phyloP scores from a whole-genome alignment of 164 flowering plant genomes.

The Annona cherimola region DNA sequence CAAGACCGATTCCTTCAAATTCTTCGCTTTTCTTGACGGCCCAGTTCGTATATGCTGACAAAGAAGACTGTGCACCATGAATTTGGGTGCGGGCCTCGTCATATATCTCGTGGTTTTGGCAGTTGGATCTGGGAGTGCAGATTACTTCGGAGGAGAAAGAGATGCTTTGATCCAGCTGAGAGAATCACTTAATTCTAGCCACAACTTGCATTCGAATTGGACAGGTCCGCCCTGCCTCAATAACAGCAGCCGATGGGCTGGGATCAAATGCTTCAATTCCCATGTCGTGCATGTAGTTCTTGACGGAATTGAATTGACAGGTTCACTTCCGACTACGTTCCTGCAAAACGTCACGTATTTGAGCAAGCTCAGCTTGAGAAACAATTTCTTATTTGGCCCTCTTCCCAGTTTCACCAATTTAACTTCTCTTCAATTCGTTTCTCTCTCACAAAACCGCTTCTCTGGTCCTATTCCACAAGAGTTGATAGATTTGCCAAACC shows the following conservation, averaged over 20 bases:
- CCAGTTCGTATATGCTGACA: neutral
- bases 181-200: constrained; percentile 9
- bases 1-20: neutral
- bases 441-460: constrained; percentile 10
- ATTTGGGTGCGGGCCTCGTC: neutral
- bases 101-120: neutral
- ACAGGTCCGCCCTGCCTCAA: constrained; percentile 14
- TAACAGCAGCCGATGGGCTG: constrained; percentile 13
- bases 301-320: constrained; percentile 12
- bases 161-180: constrained; percentile 12
- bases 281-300: constrained; percentile 16
- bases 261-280: constrained; percentile 9
- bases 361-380: constrained; percentile 11
- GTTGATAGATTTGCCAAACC: constrained; percentile 3
- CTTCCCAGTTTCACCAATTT: constrained; percentile 9
- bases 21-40: neutral
- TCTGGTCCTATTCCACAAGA: constrained; percentile 14
- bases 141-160: constrained; percentile 10
- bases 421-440: constrained; percentile 1
- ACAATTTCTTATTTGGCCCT: constrained; percentile 13
- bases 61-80: constrained; percentile 2
- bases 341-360: constrained; percentile 6
- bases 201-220: constrained; percentile 14
- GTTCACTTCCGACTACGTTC: constrained; percentile 11
- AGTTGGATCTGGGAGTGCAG: neutral